Percentiles rank a stretch among this genome's conserved stretches.
Evolutionary conservation across 306 rosid genomes (phyloP).

Genomic region (Cicer arietinum): DNA sequence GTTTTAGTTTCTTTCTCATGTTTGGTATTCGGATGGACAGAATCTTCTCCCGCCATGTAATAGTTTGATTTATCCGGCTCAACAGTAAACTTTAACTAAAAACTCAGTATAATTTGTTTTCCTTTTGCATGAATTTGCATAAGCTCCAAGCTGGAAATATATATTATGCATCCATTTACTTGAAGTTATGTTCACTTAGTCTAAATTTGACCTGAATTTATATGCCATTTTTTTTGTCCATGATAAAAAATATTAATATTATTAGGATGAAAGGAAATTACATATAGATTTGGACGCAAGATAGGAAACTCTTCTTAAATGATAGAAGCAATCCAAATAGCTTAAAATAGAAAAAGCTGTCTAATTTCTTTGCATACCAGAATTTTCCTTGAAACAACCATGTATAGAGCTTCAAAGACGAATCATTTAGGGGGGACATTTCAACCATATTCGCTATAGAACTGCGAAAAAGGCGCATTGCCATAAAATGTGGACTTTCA

Average conservation of each 20-base stretch:
- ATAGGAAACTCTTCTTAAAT: constrained; percentile 3
- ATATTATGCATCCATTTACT: neutral
- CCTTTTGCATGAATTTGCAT: constrained; percentile 1
- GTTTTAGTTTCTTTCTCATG: constrained; percentile 3
- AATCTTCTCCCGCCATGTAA: neutral
- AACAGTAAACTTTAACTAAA: neutral
- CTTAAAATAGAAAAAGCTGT: constrained; percentile 24
- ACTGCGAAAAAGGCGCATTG: constrained; percentile 8
- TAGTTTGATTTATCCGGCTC: neutral
- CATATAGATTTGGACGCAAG: neutral
- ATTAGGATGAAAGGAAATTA: neutral
- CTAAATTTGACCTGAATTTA: constrained; percentile 19
- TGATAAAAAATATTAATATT: neutral
- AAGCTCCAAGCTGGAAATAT: neutral
- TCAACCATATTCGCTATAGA: neutral
- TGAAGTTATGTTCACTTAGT: constrained; percentile 9
- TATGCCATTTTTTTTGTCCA: neutral
- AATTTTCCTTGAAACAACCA: constrained; percentile 22
- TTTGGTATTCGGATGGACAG: neutral
- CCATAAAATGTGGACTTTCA: constrained; percentile 12
- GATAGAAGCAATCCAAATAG: constrained; percentile 5
- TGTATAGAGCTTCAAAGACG: neutral
- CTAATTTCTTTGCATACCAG: constrained; percentile 7
- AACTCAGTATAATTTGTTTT: neutral
- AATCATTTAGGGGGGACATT: constrained; percentile 5